phyloP scores from a whole-genome alignment of 2,329 filamentous ascomycete species.

The Clarireedia hainanense region DNA sequence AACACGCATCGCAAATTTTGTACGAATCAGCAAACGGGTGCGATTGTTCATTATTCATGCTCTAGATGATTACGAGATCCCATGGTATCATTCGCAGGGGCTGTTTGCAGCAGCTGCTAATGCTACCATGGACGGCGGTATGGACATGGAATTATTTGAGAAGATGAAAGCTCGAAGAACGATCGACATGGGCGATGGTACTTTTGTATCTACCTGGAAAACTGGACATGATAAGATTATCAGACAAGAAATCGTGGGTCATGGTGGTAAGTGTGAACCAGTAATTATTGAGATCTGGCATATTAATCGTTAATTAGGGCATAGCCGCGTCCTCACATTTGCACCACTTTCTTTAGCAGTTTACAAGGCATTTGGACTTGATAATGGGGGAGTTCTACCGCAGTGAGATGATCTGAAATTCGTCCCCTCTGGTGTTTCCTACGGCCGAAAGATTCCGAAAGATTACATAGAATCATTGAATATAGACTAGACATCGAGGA shows the following conservation, averaged over 20 bases:
- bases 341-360: conserved; percentile 56
- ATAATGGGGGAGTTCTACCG: conserved; percentile 23
- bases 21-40: conserved; percentile 44
- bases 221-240: conserved; percentile 26
- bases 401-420: background rate
- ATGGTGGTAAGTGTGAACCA: conserved; percentile 25
- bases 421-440: background rate
- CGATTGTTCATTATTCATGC: conserved; percentile 72
- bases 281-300: conserved; percentile 10
- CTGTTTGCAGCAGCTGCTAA: conserved; percentile 54
- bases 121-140: conserved; percentile 36
- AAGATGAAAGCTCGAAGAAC: conserved; percentile 27
- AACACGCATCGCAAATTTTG: conserved; percentile 52
- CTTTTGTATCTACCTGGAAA: conserved; percentile 29
- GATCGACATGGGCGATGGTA: conserved; percentile 27
- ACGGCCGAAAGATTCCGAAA: no score
- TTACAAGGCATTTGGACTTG: conserved; percentile 51
- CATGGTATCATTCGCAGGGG: conserved; percentile 59
- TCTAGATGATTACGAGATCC: conserved; percentile 73
- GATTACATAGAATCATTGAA: background rate
- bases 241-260: conserved; percentile 26
- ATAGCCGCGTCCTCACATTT: conserved; percentile 62
- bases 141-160: conserved; percentile 18
- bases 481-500: background rate
- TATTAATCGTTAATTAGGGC: conserved; percentile 38